Percentiles rank a stretch among this genome's conserved stretches.
Conservation (phyloP, 2,329 filamentous ascomycete genomes). For the Colletotrichum filicis region DNA sequence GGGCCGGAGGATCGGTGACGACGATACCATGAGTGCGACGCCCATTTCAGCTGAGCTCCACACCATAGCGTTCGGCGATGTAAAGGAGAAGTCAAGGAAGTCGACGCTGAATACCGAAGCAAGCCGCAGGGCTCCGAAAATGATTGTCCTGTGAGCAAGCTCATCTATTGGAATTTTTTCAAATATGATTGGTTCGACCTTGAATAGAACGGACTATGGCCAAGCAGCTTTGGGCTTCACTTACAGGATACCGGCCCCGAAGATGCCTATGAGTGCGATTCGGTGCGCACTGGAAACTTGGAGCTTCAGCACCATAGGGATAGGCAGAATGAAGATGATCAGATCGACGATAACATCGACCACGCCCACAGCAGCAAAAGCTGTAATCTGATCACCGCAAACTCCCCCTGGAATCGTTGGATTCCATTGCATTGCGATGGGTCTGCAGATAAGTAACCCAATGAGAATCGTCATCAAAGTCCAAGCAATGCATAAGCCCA, state of each 20-base stretch:
- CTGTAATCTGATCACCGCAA: conserved; percentile 45
- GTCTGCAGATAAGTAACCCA: conserved; percentile 34
- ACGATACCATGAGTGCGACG: conserved; percentile 40
- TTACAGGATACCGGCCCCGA: conserved; percentile 45
- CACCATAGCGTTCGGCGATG: conserved; percentile 37
- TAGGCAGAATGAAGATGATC: conserved; percentile 71
- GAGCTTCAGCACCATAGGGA: conserved; percentile 72
- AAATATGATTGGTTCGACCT: no score
- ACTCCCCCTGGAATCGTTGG: conserved; percentile 38
- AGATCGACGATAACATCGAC: conserved; percentile 69
- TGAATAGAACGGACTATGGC: no score
- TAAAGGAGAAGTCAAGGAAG: conserved; percentile 40
- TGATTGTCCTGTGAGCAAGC: conserved; percentile 35
- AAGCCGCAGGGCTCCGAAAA: conserved; percentile 44
- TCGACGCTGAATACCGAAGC: conserved; percentile 37
- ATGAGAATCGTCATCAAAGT: conserved; percentile 38
- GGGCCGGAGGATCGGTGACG: conserved; percentile 39
- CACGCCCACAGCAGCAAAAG: conserved; percentile 43
- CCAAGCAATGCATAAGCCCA: conserved; percentile 34
- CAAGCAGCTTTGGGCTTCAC: no score
- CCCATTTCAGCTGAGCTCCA: conserved; percentile 41
- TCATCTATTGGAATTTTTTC: neutral
- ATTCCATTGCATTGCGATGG: conserved; percentile 36
- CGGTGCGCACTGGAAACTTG: conserved; percentile 49
- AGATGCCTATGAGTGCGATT: conserved; percentile 43